Percentiles rank a stretch among this genome's conserved stretches.
Conservation (phyloP, 202 grass and related monocot species). For the Cymbopogon flexuosus region DNA sequence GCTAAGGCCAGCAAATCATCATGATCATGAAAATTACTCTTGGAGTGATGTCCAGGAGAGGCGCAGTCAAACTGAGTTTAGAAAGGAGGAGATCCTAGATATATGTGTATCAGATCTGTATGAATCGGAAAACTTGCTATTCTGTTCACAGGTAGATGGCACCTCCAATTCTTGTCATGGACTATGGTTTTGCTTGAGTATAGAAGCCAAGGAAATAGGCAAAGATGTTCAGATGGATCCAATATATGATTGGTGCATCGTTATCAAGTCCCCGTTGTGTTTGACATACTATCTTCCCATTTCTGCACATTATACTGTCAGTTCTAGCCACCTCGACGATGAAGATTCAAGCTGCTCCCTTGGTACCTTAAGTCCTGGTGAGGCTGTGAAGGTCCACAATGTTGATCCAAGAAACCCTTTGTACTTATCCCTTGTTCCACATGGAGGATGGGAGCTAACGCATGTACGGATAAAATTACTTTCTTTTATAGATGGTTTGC, state of each 20-base stretch:
- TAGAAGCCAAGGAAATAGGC: constrained; percentile 87
- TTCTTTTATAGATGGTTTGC: constrained; percentile 9
- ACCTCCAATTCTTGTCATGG: constrained; percentile 53
- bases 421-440: constrained; percentile 75
- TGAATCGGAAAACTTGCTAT: constrained; percentile 83
- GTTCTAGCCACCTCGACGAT: constrained; percentile 36
- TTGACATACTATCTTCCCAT: constrained; percentile 82
- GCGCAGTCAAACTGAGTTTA: constrained; percentile 54
- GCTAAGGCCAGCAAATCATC: constrained; percentile 48
- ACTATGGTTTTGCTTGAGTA: constrained; percentile 85
- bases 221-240: constrained; percentile 84
- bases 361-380: constrained; percentile 67
- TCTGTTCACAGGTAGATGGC: constrained; percentile 65
- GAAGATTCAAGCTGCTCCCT: constrained; percentile 55
- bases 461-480: constrained; percentile 60
- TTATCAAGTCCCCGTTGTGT: constrained; percentile 73
- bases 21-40: constrained; percentile 47
- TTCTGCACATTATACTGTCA: constrained; percentile 64
- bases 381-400: constrained; percentile 67
- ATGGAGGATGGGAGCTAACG: constrained; percentile 70
- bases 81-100: constrained; percentile 44
- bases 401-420: constrained; percentile 73
- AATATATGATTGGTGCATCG: constrained; percentile 86
- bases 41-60: constrained; percentile 79
- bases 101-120: constrained; percentile 82